A percentile compares a stretch with the other conserved stretches of the same genome.
phyloP scores from a whole-genome alignment of 2,329 filamentous ascomycete species.

The Aspergillus felis region DNA sequence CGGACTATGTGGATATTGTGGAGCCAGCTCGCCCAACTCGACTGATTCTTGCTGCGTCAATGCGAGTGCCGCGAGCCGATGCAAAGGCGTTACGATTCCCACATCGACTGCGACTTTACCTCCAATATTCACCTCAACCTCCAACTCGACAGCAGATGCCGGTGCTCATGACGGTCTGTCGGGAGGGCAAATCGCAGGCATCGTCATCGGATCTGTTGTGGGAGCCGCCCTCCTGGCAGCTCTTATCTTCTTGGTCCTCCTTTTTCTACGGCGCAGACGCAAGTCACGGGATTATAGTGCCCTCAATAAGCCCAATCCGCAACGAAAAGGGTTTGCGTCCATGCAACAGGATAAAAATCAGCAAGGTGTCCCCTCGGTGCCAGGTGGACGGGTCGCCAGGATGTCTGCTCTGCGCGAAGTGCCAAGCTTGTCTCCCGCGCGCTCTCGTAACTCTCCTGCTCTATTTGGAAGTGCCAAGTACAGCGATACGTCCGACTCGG shows the following conservation, averaged over 20 bases:
- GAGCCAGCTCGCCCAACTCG: constrained; percentile 76
- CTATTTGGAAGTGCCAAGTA: constrained; percentile 47
- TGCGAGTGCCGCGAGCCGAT: constrained; percentile 69
- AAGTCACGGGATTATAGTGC: constrained; percentile 65
- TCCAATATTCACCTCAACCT: constrained; percentile 61
- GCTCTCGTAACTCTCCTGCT: constrained; percentile 49
- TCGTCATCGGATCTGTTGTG: constrained; percentile 75
- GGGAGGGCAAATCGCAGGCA: constrained; percentile 85
- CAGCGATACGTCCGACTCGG: constrained; percentile 56
- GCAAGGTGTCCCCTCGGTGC: constrained; percentile 67
- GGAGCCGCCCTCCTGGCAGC: constrained; percentile 67
- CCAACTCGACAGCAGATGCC: constrained; percentile 49
- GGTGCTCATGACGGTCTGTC: constrained; percentile 53
- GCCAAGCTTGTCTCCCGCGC: constrained; percentile 58
- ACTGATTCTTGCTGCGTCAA: constrained; percentile 94
- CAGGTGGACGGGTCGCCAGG: constrained; percentile 83
- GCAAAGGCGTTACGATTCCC: constrained; percentile 72
- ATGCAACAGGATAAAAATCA: constrained; percentile 42
- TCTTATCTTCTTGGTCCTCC: constrained; percentile 58
- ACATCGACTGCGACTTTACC: constrained; percentile 57
- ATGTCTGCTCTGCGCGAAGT: constrained; percentile 91
- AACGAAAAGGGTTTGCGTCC: constrained; percentile 40
- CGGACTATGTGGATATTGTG: constrained; percentile 85
- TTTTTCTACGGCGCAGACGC: constrained; percentile 54
- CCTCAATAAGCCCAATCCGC: constrained; percentile 85